Base-by-base conservation (phyloP, 257 asterid species). In the Scutellaria baicalensis region DNA sequence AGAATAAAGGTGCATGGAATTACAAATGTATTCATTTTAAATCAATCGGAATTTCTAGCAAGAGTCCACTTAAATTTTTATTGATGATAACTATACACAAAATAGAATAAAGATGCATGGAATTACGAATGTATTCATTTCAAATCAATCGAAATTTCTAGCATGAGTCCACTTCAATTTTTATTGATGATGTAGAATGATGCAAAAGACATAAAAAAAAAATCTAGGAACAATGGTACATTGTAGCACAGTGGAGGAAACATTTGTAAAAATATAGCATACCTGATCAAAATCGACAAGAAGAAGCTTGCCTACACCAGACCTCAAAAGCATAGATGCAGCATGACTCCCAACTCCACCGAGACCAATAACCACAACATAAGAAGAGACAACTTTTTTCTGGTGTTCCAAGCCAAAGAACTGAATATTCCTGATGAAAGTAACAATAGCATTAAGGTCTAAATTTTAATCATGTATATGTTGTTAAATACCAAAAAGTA, bases 341-440 rank as follows among this genome's bases (percentile, higher is more conserved):
- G 96, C 99, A 86, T 93, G 99, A 74, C 97, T 93, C 68, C 97
- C 96, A 66, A 93, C 97, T 66, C 99, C 99, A 50, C 99, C 97
- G 75, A 93, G 99, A 71, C 99, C 96, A 86, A 93, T 89, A 67
- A 93, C 89, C 78, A 93, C 95, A 56, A 91, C 96, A 79, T 82
- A 93, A 45, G 96, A 90, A 59, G 84, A 82, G 66, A 86, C 89
- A 66, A 90, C 96, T 73, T 82, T 93, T 81, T 75, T 82, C 80
- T 91, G 95, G 71, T 88, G 75, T 65, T 89, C 95, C 70, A 87
- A 79, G 66, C 96, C 95, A 82, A 93, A 93, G 82, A 93, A 93
- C 79, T 93, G 98, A 75, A 90, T 90, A 75, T 93, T 93, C 92
- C 96, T 93, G 78, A 64, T 44, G 51, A 38, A 59, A 67, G 66